Conservation (phyloP, 2,329 filamentous ascomycete species). For the Fusarium sororula region DNA sequence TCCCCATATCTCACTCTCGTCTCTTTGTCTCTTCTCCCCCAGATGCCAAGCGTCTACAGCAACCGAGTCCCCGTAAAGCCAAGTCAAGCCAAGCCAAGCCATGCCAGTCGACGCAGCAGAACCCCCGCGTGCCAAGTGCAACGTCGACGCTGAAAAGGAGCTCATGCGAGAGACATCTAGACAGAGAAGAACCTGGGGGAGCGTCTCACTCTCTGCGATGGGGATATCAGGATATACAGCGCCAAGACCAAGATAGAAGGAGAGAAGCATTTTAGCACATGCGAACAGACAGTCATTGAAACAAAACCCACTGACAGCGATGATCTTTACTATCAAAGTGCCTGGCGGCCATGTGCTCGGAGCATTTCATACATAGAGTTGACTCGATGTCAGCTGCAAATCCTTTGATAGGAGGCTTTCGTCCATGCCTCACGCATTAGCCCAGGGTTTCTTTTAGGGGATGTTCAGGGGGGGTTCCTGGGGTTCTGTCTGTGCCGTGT, state of each 20-base stretch:
- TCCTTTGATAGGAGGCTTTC: not conserved
- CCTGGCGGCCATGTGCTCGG: slow-evolving; percentile 1
- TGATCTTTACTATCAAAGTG: slow-evolving; percentile 14
- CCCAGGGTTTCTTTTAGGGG: not conserved
- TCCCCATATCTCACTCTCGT: not conserved
- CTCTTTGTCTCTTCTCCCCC: not conserved
- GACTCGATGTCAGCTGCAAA: not conserved
- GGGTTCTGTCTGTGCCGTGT: not conserved
- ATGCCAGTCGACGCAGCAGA: not conserved
- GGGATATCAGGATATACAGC: slow-evolving; percentile 11
- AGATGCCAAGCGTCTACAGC: slow-evolving; percentile 16
- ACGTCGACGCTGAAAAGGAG: not conserved
- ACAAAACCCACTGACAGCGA: not conserved
- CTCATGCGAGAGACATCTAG: not conserved
- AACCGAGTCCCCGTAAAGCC: not conserved
- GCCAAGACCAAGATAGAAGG: slow-evolving; percentile 12
- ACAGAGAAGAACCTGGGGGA: slow-evolving; percentile 13
- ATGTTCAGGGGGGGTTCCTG: slow-evolving; percentile 1
- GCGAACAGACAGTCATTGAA: slow-evolving; percentile 5
- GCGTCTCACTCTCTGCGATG: slow-evolving; percentile 4
- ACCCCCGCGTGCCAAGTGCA: slow-evolving; percentile 30
- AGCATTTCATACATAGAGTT: slow-evolving; percentile 5
- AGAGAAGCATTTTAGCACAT: not conserved
- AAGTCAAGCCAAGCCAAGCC: not conserved
- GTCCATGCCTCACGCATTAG: not conserved